These are phyloP conservation scores for Camellia japonica DNA, from an alignment of 148 eudicot genomes.

Conservation along the genomic window DNA sequence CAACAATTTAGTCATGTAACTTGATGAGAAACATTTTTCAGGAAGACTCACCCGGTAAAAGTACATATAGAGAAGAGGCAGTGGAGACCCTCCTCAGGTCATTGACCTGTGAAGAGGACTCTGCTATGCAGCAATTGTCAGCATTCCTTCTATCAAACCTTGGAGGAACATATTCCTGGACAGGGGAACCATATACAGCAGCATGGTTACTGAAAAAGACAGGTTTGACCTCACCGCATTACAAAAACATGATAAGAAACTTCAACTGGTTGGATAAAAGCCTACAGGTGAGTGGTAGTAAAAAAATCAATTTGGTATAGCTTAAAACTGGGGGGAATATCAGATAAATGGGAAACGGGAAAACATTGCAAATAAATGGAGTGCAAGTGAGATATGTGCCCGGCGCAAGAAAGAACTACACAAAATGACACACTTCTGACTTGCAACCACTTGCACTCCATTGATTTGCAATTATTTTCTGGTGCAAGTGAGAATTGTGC, in stretches of 20 bases:
- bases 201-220: conserved; percentile 53
- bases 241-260: conserved; percentile 46
- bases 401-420: too few species aligned
- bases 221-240: conserved; percentile 39
- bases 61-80: conserved; percentile 35
- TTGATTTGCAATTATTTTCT: too few species aligned
- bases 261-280: conserved; percentile 40
- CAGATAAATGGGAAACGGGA: too few species aligned
- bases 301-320: neutral
- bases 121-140: conserved; percentile 33
- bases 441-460: too few species aligned
- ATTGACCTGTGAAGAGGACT: conserved; percentile 30
- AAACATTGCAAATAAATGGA: too few species aligned
- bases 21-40: conserved; percentile 19
- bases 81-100: conserved; percentile 35
- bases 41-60: conserved; percentile 42
- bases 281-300: conserved; percentile 33
- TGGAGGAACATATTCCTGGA: conserved; percentile 56
- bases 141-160: conserved; percentile 48
- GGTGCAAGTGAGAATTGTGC: too few species aligned
- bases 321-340: too few species aligned
- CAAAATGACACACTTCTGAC: too few species aligned
- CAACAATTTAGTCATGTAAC: neutral
- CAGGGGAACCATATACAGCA: conserved; percentile 50
- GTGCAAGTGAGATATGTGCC: too few species aligned